Base-by-base conservation (phyloP, 345 rosid genomes). In the Syzygium grande region DNA sequence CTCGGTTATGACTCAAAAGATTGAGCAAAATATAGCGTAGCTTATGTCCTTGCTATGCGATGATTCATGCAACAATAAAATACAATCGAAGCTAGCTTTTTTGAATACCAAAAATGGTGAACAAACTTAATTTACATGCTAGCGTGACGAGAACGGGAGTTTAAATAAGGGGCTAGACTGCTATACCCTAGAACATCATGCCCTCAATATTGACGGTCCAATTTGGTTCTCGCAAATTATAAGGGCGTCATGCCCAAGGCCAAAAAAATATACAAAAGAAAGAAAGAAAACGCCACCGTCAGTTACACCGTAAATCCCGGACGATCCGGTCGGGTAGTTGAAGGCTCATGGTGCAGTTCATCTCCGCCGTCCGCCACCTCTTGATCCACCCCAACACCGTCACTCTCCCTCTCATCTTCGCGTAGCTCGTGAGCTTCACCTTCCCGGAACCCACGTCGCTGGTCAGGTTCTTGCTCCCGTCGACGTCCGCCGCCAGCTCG, bases 321-420 rank as follows among this genome's bases (percentile, higher is more conserved):
- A 92, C 29, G 25, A 83, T 19, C 2, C 27, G 58, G 38, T 84
- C 91, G 25, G 49, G 86, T 52, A 93, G 86, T 77, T 91, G 84
- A 29, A 93, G 89, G 65, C 25, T 88, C 89, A 93, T 87, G 51
- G 86, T 86, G 56, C 95, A 94, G 90, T 56, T 89, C 94, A 94
- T 27, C 63, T 89, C 88, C 17, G 93, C 88, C 41, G 86, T 88
- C 84, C 49, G 93, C 59, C 56, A 89, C 89, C 87, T 90, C 93
- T 87, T 86, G 30, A 92, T 30, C 14, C 79, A 54, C 43, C 87
- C 55, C 73, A 92, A 11, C 87, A 92, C 63, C 30, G 86, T 85
- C 21, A 94, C 91, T 43, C 49, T 89, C 29, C 98, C 98, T 23
- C 84, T 88, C 85, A 95, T 11, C 86, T 88, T 80, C 5, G 90